phyloP scores from a whole-genome alignment of 345 rosid genomes.

The Gossypium mustelinum region DNA sequence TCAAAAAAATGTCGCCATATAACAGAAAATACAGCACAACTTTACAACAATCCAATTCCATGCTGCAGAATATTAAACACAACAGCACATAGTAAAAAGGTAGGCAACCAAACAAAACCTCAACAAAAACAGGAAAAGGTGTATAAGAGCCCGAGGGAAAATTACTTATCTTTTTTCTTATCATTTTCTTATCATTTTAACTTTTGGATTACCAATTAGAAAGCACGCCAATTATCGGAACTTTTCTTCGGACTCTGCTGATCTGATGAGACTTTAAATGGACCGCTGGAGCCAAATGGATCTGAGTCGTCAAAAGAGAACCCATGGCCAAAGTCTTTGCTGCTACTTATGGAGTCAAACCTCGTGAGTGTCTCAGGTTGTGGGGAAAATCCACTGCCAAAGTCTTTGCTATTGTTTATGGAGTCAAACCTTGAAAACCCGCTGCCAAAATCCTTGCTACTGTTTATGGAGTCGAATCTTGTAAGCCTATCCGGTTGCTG shows the following conservation, averaged over 20 bases:
- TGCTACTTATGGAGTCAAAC: conserved; percentile 65
- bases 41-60: conserved; percentile 32
- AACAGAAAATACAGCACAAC: conserved; percentile 21
- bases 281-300: conserved; percentile 84
- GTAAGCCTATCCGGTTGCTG: conserved; percentile 54
- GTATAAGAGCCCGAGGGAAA: not conserved
- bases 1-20: not conserved
- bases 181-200: not conserved
- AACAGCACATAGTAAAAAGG: conserved; percentile 23
- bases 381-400: conserved; percentile 35
- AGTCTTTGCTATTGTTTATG: conserved; percentile 44
- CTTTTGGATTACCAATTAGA: conserved; percentile 33
- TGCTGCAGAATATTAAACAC: conserved; percentile 23
- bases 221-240: conserved; percentile 61
- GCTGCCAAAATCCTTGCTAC: conserved; percentile 47
- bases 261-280: conserved; percentile 78
- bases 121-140: conserved; percentile 5
- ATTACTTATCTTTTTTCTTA: not conserved
- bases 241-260: conserved; percentile 51
- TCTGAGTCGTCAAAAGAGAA: conserved; percentile 84
- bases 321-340: conserved; percentile 45
- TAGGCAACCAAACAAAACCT: conserved; percentile 4
- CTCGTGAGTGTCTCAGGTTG: conserved; percentile 56
- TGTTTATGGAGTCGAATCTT: conserved; percentile 64
- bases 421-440: conserved; percentile 54